A percentile compares a stretch with the other conserved stretches of the same genome.
These are phyloP conservation scores for Eucalyptus brandiana DNA, from an alignment of 345 rosid genomes.

Conservation along the genomic window DNA sequence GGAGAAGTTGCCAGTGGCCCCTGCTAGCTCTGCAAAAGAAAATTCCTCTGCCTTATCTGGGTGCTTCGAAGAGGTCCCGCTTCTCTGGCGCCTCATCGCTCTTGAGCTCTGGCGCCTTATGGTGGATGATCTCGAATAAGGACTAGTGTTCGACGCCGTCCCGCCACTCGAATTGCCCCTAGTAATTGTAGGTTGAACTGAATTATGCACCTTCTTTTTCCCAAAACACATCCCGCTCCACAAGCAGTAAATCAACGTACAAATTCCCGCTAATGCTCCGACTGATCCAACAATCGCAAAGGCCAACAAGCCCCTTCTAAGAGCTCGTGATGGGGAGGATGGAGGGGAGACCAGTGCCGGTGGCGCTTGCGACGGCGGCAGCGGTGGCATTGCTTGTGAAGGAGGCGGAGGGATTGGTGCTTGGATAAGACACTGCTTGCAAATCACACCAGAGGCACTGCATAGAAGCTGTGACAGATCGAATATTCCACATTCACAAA, in stretches of 20 bases:
- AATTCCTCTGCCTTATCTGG: constrained; percentile 79
- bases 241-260: constrained; percentile 46
- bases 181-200: constrained; percentile 86
- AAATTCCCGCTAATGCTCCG: constrained; percentile 52
- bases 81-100: constrained; percentile 77
- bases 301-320: constrained; percentile 53
- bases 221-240: constrained; percentile 81
- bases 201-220: constrained; percentile 77
- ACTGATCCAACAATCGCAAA: constrained; percentile 70
- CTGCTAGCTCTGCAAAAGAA: constrained; percentile 49
- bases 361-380: not conserved
- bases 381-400: not conserved
- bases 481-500: constrained; percentile 32
- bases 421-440: constrained; percentile 17
- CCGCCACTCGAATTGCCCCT: constrained; percentile 33
- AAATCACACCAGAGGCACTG: constrained; percentile 39
- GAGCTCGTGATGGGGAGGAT: constrained; percentile 14
- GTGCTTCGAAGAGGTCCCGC: constrained; percentile 87
- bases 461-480: constrained; percentile 36
- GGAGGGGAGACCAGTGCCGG: not conserved
- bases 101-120: constrained; percentile 74
- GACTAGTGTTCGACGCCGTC: constrained; percentile 34
- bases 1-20: constrained; percentile 68
- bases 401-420: not conserved
- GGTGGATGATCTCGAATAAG: constrained; percentile 51